These are phyloP conservation scores for Colletotrichum agaves DNA, from an alignment of 2,329 filamentous ascomycete genomes.

Conservation along the genomic window DNA sequence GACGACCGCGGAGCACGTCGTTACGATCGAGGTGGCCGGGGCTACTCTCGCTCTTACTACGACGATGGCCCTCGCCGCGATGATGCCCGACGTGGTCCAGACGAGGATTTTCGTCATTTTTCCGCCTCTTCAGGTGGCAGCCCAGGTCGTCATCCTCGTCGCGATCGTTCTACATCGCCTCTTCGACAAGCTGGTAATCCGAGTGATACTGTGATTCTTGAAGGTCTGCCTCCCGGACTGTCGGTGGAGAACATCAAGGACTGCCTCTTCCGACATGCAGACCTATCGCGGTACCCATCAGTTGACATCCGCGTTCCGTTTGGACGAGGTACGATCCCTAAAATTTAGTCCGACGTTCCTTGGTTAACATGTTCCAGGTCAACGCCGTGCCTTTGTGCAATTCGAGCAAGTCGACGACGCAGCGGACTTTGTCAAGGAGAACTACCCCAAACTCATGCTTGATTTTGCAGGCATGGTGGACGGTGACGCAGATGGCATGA, in stretches of 20 bases:
- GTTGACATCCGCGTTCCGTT: constrained; percentile 53
- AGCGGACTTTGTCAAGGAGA: constrained; percentile 53
- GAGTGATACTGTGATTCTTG: constrained; percentile 64
- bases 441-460: constrained; percentile 53
- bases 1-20: constrained; percentile 44
- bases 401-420: constrained; percentile 54
- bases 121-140: constrained; percentile 33
- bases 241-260: constrained; percentile 62
- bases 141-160: constrained; percentile 35
- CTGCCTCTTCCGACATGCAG: constrained; percentile 47
- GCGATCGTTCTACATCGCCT: constrained; percentile 41
- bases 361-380: constrained; percentile 43
- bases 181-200: constrained; percentile 53
- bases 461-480: constrained; percentile 50
- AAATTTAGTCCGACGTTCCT: not conserved
- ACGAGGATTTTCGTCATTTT: constrained; percentile 37
- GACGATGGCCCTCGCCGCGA: constrained; percentile 36
- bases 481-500: constrained; percentile 51
- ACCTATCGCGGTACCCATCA: constrained; percentile 49
- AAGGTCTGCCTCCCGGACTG: constrained; percentile 61
- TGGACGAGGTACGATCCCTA: constrained; percentile 24
- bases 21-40: constrained; percentile 35
- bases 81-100: constrained; percentile 34
- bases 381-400: constrained; percentile 54
- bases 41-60: constrained; percentile 34